phyloP scores from a whole-genome alignment of 257 asterid genomes.

The Fraxinus quadrangulata region DNA sequence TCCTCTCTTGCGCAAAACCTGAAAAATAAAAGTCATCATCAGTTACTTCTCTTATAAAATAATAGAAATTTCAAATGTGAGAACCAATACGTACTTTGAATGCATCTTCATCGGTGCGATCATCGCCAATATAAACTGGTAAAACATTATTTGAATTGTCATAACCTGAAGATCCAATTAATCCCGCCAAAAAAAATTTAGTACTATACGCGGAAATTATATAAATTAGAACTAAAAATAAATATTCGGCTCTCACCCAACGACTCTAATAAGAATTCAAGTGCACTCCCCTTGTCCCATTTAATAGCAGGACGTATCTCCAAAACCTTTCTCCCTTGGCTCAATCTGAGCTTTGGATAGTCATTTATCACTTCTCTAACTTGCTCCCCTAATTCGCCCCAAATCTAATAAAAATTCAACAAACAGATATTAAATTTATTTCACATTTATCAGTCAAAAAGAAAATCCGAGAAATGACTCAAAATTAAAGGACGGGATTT shows the following conservation, averaged over 20 bases:
- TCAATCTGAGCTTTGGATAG: slow-evolving; percentile 55
- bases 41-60: background rate
- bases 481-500: background rate
- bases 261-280: slow-evolving; percentile 79
- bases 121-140: slow-evolving; percentile 76
- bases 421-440: background rate
- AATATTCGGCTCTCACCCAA: slow-evolving; percentile 36
- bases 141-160: slow-evolving; percentile 60
- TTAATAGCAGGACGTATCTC: slow-evolving; percentile 88
- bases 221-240: background rate
- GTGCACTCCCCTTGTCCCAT: slow-evolving; percentile 93
- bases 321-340: slow-evolving; percentile 80
- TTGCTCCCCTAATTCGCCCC: slow-evolving; percentile 61
- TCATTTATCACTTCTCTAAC: slow-evolving; percentile 55
- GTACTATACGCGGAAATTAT: background rate
- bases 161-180: slow-evolving; percentile 44
- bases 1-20: slow-evolving; percentile 66
- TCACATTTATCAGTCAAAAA: background rate
- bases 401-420: slow-evolving; percentile 43
- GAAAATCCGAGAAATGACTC: background rate
- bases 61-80: background rate
- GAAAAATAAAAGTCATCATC: background rate
- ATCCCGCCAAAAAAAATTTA: background rate
- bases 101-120: slow-evolving; percentile 83
- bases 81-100: slow-evolving; percentile 45